These are phyloP conservation scores for Pholiota microspora DNA, from an alignment of 768 basidiomycete species.

Conservation along the genomic window DNA sequence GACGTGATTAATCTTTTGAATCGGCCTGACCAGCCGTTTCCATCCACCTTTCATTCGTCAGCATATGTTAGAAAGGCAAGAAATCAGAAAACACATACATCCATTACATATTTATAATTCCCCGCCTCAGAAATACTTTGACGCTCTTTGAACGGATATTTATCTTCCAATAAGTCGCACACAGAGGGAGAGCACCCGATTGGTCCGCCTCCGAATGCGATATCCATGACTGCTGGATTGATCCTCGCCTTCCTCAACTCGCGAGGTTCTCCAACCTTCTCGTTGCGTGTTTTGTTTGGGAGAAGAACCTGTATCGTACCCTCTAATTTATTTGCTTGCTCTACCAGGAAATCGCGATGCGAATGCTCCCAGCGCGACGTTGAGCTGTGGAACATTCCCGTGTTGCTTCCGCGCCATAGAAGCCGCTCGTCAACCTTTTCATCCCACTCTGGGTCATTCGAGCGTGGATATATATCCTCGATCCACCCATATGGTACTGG, in stretches of 20 bases:
- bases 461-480: constrained; percentile 35
- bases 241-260: constrained; percentile 34
- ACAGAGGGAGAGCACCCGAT: constrained; percentile 37
- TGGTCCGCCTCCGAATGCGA: constrained; percentile 51
- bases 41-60: constrained; percentile 42
- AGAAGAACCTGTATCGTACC: constrained; percentile 38
- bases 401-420: constrained; percentile 74
- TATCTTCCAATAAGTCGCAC: constrained; percentile 41
- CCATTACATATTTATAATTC: constrained; percentile 59
- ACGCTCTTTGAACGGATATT: constrained; percentile 48
- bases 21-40: constrained; percentile 68
- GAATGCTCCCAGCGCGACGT: constrained; percentile 44
- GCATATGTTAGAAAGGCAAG: not conserved
- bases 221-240: constrained; percentile 58
- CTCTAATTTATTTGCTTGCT: constrained; percentile 37
- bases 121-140: constrained; percentile 50
- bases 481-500: constrained; percentile 48
- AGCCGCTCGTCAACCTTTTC: constrained; percentile 59
- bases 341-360: constrained; percentile 50
- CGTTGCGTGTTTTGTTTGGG: constrained; percentile 24
- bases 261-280: constrained; percentile 33
- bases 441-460: constrained; percentile 62
- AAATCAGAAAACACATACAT: constrained; percentile 36
- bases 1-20: constrained; percentile 65
- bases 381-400: constrained; percentile 51